Conservation (phyloP, 352 stramenopile genomes). For the Pythium apleroticum region DNA sequence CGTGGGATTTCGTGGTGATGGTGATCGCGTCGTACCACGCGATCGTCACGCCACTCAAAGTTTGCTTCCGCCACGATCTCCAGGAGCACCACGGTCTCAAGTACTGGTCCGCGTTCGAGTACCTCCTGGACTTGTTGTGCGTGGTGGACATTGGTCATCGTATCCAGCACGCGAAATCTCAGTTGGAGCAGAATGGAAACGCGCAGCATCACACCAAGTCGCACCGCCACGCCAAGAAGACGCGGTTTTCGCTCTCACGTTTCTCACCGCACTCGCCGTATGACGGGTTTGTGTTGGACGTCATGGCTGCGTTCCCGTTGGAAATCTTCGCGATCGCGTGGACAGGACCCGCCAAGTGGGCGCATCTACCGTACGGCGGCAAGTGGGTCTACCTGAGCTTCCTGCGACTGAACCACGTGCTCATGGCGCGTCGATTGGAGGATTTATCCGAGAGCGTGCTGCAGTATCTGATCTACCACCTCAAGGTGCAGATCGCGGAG, state of each 20-base stretch:
- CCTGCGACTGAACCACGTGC: slow-evolving; percentile 56
- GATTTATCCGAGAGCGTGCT: slow-evolving; percentile 47
- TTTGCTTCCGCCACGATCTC: slow-evolving; percentile 55
- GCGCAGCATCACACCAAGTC: slow-evolving; percentile 1
- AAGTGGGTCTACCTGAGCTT: slow-evolving; percentile 47
- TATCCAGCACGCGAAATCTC: slow-evolving; percentile 19
- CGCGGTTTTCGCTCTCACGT: background rate
- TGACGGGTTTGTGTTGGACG: slow-evolving; percentile 37
- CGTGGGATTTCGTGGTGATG: slow-evolving; percentile 55
- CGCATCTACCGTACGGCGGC: slow-evolving; percentile 25
- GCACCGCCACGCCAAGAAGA: slow-evolving; percentile 9
- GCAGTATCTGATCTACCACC: slow-evolving; percentile 63
- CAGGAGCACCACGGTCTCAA: slow-evolving; percentile 26
- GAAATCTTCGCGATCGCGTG: slow-evolving; percentile 38
- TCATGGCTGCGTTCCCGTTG: slow-evolving; percentile 46
- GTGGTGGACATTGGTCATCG: slow-evolving; percentile 45
- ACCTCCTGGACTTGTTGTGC: slow-evolving; percentile 55
- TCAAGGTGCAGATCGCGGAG: slow-evolving; percentile 46
- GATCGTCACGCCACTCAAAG: slow-evolving; percentile 50
- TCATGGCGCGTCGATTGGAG: slow-evolving; percentile 39
- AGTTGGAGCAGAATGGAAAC: slow-evolving; percentile 12
- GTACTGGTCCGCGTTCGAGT: slow-evolving; percentile 50
- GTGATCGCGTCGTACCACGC: slow-evolving; percentile 46
- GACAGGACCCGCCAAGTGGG: slow-evolving; percentile 1
- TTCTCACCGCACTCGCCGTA: slow-evolving; percentile 14